phyloP scores from a whole-genome alignment of 2,329 filamentous ascomycete species.

The Parascedosporium putredinis region DNA sequence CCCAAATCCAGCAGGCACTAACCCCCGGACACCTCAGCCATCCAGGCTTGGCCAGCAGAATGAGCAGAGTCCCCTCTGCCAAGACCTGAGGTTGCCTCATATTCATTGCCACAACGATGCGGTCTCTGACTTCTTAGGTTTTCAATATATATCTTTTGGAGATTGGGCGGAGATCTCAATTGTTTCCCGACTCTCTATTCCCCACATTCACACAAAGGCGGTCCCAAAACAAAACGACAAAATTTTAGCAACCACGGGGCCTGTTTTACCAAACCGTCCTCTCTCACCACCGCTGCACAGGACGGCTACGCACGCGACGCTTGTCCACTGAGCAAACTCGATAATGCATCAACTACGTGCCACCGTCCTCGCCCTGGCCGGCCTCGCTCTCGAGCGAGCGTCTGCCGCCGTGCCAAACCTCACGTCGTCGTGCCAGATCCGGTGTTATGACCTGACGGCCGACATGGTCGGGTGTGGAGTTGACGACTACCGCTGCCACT shows the following conservation, averaged over 20 bases:
- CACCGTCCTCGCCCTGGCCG: background rate
- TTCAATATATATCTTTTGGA: background rate
- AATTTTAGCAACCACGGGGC: too few species aligned
- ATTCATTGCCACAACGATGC: background rate
- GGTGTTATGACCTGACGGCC: slow-evolving; percentile 11
- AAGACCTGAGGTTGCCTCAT: background rate
- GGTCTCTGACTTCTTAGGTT: background rate
- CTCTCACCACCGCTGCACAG: too few species aligned
- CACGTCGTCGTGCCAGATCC: slow-evolving; percentile 6
- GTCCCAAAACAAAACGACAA: too few species aligned
- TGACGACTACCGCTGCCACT: slow-evolving; percentile 9
- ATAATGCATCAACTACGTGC: slow-evolving; percentile 37
- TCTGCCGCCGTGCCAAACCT: slow-evolving; percentile 9
- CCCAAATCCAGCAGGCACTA: background rate
- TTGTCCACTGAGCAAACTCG: too few species aligned
- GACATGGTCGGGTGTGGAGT: slow-evolving; percentile 8
- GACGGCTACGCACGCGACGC: too few species aligned
- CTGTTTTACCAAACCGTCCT: too few species aligned
- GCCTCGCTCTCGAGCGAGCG: background rate
- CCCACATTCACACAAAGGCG: too few species aligned
- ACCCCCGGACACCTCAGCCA: background rate
- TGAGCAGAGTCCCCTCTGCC: background rate
- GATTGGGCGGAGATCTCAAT: background rate
- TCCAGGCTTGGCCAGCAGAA: background rate
- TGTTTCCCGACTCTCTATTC: too few species aligned